Evolutionary conservation across 1,139 yeast species (phyloP), one percentile per base, ranked within the genome.

Genomic region (Lodderomyces oxycetoniae): DNA sequence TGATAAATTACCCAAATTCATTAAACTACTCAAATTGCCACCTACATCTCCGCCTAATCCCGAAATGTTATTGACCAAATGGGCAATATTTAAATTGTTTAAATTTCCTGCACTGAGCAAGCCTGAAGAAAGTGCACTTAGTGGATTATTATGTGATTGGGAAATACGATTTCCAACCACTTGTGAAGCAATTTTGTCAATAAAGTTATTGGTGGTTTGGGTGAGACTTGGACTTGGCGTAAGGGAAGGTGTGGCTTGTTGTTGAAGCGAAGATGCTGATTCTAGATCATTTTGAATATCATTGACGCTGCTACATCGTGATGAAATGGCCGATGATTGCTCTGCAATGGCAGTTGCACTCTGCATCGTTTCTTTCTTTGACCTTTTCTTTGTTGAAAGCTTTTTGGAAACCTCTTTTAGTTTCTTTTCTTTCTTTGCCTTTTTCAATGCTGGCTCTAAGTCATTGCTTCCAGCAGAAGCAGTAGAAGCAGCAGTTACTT

Each of bases 61-160:
- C 21, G 68, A 56, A 23, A 68, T 48, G 39, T 65, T 66, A 44
- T 68, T 64, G 16, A 68, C 71, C 43, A 68, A 57, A 38, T 67
- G 73, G 37, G 72, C 63, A 34, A 68, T 45, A 43, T 66, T 68
- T 41, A 68, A 50, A 43, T 67, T 68, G 42, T 68, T 67, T 40
- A 68, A 51, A 44, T 67, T 67, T 3, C 74, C 74, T 2, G 74
- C 74, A 38, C 57, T 57, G 17, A 68, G 49, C 12, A 67, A 42
- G 5, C 48, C 46, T 3, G 46, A 35, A 3, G 46, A 32, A 16
- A 42, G 31, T 13, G 47, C 45, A 32, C 33, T 32, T 16, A 37
- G 30, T 20, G 44, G 43, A 16, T 41, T 46, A 5, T 42, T 31
- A 10, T 37, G 36, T 14, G 50, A 36, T 33, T 24, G 27, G 4